Conservation (phyloP, 805 yeast species). For the Metschnikowia matae region DNA sequence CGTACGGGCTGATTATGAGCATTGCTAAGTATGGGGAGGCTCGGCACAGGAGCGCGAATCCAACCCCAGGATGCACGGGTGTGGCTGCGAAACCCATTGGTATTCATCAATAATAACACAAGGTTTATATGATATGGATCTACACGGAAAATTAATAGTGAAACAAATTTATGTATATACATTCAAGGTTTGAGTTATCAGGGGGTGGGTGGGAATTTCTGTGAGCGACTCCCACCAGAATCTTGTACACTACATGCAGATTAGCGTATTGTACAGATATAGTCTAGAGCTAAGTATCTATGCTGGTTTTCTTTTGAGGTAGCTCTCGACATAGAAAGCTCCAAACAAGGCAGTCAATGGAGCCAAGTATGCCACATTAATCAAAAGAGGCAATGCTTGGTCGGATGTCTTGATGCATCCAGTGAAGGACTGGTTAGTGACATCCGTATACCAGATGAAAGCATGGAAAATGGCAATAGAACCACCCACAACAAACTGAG, state of each 20-base stretch:
- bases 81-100: slow-evolving; percentile 1
- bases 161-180: not conserved
- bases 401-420: slow-evolving; percentile 55
- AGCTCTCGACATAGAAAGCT: slow-evolving; percentile 60
- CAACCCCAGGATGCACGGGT: not conserved
- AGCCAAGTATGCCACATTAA: slow-evolving; percentile 61
- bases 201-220: not conserved
- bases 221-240: not conserved
- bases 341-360: slow-evolving; percentile 66
- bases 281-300: slow-evolving; percentile 1
- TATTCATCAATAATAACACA: too few species aligned
- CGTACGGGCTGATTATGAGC: not conserved
- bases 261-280: not conserved
- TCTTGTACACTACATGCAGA: not conserved
- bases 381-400: slow-evolving; percentile 56
- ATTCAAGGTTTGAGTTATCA: not conserved
- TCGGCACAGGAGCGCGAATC: not conserved
- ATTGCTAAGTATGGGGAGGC: not conserved
- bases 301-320: slow-evolving; percentile 29
- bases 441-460: slow-evolving; percentile 56
- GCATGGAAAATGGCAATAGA: slow-evolving; percentile 61
- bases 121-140: too few species aligned
- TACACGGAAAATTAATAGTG: too few species aligned
- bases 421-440: slow-evolving; percentile 30
- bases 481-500: slow-evolving; percentile 68